Evolutionary conservation across 345 rosid genomes (phyloP).

Genomic region (Ricinus communis): DNA sequence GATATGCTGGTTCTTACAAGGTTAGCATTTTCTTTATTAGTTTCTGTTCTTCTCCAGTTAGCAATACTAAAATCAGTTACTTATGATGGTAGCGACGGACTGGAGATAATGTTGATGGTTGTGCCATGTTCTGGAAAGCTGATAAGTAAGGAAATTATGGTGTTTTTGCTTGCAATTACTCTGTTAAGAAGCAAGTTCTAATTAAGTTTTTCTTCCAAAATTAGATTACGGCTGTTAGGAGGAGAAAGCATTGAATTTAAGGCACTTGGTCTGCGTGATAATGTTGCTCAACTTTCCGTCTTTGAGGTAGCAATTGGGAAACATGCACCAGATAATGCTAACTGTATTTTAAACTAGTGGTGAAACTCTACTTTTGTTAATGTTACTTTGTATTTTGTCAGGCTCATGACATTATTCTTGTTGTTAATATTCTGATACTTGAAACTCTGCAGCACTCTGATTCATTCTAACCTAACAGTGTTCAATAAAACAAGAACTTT

Average conservation of each 20-base stretch:
- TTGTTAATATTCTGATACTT: no score
- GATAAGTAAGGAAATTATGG: conserved; percentile 43
- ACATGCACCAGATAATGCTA: background rate
- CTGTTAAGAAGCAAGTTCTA: conserved; percentile 6
- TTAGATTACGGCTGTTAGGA: conserved; percentile 65
- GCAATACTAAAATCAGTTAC: no score
- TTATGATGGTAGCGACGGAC: conserved; percentile 68
- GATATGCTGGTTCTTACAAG: conserved; percentile 78
- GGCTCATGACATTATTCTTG: no score
- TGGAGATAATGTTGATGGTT: conserved; percentile 73
- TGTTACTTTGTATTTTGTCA: no score
- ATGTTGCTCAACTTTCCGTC: conserved; percentile 76
- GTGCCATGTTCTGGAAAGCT: conserved; percentile 80
- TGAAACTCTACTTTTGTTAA: no score
- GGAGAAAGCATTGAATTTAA: conserved; percentile 65
- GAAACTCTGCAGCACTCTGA: no score
- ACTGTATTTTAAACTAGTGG: no score
- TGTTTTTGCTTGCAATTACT: conserved; percentile 1
- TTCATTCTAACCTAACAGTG: no score
- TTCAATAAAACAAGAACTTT: no score
- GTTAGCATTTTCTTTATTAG: conserved; percentile 29
- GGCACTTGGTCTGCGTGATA: conserved; percentile 61
- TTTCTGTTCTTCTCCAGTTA: conserved; percentile 1
- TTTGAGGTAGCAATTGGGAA: conserved; percentile 54
- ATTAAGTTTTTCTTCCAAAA: conserved; percentile 2